A percentile compares a stretch with the other conserved stretches of the same genome.
phyloP scores from a whole-genome alignment of 345 rosid species.

The Dipteronia sinensis region DNA sequence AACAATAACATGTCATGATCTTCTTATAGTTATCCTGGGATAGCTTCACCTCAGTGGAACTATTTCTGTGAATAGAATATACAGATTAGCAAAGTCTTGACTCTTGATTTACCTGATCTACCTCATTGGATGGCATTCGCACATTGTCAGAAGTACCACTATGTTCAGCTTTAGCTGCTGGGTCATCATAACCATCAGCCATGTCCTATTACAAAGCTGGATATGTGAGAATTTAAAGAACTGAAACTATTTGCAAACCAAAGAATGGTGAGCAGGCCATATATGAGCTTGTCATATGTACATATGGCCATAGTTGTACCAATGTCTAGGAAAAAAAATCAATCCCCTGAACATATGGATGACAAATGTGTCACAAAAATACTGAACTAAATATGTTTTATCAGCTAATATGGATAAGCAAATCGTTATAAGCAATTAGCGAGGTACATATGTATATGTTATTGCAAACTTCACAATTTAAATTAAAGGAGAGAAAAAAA shows the following conservation, averaged over 20 bases:
- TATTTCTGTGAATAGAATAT: background rate
- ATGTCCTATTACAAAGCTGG: constrained; percentile 26
- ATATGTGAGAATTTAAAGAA: constrained; percentile 16
- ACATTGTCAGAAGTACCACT: constrained; percentile 32
- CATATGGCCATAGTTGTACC: background rate
- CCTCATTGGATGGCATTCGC: constrained; percentile 28
- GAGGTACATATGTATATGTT: background rate
- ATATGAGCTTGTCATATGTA: background rate
- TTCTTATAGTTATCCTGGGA: background rate
- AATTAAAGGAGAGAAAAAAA: background rate
- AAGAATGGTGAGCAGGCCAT: background rate
- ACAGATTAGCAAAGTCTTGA: background rate
- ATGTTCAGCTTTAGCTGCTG: constrained; percentile 37
- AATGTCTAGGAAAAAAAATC: background rate
- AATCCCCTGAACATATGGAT: background rate
- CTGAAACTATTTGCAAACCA: constrained; percentile 14
- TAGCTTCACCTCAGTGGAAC: background rate
- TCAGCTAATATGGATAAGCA: background rate
- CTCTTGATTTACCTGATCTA: constrained; percentile 40
- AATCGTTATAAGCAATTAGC: background rate
- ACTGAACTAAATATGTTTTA: background rate
- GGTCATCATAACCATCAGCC: constrained; percentile 31
- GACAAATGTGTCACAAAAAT: background rate
- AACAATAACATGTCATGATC: constrained; percentile 14
- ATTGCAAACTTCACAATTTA: too few species aligned